A percentile compares a stretch with the other conserved stretches of the same genome.
Evolutionary conservation across 2,329 filamentous ascomycete genomes (phyloP).

Genomic region (Aspergillus phoenicis): DNA sequence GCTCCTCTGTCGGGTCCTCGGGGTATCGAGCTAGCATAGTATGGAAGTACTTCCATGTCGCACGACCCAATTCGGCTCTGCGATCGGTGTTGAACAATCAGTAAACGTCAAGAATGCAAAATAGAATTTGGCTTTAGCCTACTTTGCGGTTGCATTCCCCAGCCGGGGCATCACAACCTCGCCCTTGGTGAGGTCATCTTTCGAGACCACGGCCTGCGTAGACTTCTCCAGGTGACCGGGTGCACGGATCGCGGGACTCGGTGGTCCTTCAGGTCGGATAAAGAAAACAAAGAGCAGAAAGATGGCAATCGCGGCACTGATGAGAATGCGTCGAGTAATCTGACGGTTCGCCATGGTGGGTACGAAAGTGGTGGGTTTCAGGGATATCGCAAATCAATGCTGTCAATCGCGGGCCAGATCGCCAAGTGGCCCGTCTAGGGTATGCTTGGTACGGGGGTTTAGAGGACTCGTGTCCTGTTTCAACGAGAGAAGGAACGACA

Average conservation of each 20-base stretch:
- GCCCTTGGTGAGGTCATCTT: conserved; percentile 45
- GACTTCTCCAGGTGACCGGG: conserved; percentile 44
- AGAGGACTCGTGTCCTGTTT: background rate
- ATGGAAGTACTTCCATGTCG: conserved; percentile 68
- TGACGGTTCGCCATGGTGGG: conserved; percentile 40
- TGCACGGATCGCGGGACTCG: conserved; percentile 43
- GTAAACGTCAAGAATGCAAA: background rate
- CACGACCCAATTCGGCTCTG: conserved; percentile 65
- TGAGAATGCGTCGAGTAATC: conserved; percentile 35
- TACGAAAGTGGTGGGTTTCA: conserved; percentile 1
- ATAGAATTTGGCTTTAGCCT: conserved; percentile 17
- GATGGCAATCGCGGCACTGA: conserved; percentile 35
- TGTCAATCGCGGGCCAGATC: conserved; percentile 1
- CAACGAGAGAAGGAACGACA: background rate
- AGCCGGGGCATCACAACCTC: conserved; percentile 50
- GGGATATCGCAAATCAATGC: conserved; percentile 3
- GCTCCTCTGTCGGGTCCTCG: conserved; percentile 62
- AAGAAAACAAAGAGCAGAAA: conserved; percentile 44
- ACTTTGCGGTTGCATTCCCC: conserved; percentile 54
- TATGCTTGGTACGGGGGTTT: background rate
- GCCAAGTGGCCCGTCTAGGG: conserved; percentile 4
- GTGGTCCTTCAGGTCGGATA: conserved; percentile 39
- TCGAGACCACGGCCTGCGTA: conserved; percentile 26
- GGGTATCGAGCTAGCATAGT: conserved; percentile 69
- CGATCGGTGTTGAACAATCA: conserved; percentile 12